These are phyloP conservation scores for Anthoceros angustus DNA, from an alignment of 225 moss, liverwort and hornwort species.

Conservation along the genomic window DNA sequence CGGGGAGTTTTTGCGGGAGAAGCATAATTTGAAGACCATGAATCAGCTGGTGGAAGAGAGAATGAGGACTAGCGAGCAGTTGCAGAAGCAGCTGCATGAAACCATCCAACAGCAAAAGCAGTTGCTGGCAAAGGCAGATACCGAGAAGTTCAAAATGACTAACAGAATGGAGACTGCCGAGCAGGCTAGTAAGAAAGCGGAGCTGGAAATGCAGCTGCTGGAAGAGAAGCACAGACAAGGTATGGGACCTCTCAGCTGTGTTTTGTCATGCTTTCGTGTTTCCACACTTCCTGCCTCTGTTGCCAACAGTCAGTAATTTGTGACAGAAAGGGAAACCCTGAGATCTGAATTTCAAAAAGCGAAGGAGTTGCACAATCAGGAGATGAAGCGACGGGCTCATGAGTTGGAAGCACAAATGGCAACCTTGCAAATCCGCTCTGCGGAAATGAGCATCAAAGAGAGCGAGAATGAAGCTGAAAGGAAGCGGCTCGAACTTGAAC, in stretches of 20 bases:
- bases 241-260: not conserved
- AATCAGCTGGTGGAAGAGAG: not conserved
- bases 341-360: not conserved
- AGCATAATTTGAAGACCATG: not conserved
- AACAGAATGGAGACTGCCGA: not conserved
- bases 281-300: not conserved
- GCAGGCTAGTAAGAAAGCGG: not conserved
- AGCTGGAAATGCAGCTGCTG: not conserved
- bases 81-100: not conserved
- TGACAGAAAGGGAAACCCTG: not conserved
- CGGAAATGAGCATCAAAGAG: too few relatives aligned
- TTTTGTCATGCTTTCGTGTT: not conserved
- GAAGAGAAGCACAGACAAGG: not conserved
- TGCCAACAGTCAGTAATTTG: not conserved
- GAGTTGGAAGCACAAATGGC: too few relatives aligned
- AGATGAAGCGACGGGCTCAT: too few relatives aligned
- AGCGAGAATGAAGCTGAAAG: too few relatives aligned
- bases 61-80: not conserved
- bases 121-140: not conserved
- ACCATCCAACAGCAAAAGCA: not conserved
- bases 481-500: too few relatives aligned
- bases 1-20: slow-evolving; percentile 1
- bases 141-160: not conserved
- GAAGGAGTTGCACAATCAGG: too few relatives aligned
- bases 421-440: too few relatives aligned